Evolutionary conservation across 768 basidiomycete genomes (phyloP).

Genomic region (Paxillus ammoniavirescens): DNA sequence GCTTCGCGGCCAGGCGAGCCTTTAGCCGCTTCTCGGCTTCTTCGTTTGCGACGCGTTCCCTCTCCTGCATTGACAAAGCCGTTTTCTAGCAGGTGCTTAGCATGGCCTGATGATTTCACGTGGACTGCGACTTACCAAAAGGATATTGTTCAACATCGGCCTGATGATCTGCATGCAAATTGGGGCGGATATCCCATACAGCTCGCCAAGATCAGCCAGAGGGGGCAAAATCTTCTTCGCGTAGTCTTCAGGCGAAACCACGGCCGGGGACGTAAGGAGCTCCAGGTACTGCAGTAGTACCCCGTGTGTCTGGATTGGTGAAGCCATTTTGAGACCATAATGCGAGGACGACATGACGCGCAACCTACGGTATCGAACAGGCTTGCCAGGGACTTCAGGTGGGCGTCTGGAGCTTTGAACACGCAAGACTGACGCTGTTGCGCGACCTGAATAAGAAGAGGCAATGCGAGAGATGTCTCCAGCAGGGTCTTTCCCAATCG

Average conservation of each 20-base stretch:
- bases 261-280: constrained; percentile 70
- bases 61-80: constrained; percentile 64
- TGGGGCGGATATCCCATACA: constrained; percentile 78
- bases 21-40: constrained; percentile 81
- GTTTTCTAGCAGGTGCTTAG: constrained; percentile 41
- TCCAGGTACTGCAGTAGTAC: constrained; percentile 92
- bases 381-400: constrained; percentile 83
- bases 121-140: constrained; percentile 47
- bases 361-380: constrained; percentile 83
- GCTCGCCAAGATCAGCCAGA: constrained; percentile 65
- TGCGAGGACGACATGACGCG: constrained; percentile 11
- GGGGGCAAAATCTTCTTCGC: constrained; percentile 72
- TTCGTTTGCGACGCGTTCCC: constrained; percentile 66
- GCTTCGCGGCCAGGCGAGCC: constrained; percentile 70
- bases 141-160: constrained; percentile 65
- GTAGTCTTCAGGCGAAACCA: constrained; percentile 71
- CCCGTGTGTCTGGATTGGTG: constrained; percentile 70
- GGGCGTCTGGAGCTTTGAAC: constrained; percentile 67
- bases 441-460: constrained; percentile 88
- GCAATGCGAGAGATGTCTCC: constrained; percentile 75
- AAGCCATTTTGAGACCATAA: constrained; percentile 21
- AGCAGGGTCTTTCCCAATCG: constrained; percentile 64
- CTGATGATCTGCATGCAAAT: constrained; percentile 95
- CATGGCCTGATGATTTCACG: constrained; percentile 1
- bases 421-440: constrained; percentile 88